These are phyloP conservation scores for Phytophthora agathidicida DNA, from an alignment of 352 stramenopile species.

Conservation along the genomic window DNA sequence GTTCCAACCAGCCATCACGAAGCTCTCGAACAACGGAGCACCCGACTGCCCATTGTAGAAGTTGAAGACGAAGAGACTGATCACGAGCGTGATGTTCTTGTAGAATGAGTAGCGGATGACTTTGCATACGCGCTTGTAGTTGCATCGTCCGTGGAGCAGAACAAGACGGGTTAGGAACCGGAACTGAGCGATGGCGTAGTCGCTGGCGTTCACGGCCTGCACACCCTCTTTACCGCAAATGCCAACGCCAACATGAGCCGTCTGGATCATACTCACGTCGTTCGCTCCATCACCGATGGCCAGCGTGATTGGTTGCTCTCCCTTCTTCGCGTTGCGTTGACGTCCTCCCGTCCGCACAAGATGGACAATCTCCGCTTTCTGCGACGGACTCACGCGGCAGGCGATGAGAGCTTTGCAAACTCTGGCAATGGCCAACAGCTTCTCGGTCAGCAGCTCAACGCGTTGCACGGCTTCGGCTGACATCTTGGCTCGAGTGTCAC, in stretches of 20 bases:
- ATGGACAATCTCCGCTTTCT: conserved; percentile 84
- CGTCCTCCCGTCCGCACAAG: conserved; percentile 54
- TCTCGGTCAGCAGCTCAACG: conserved; percentile 39
- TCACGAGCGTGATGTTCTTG: conserved; percentile 97
- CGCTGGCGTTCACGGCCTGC: conserved; percentile 96
- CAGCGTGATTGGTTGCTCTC: conserved; percentile 82
- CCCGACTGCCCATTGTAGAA: conserved; percentile 94
- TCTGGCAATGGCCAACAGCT: conserved; percentile 59
- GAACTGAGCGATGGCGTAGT: conserved; percentile 96
- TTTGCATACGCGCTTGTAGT: conserved; percentile 95
- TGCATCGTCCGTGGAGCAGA: conserved; percentile 96
- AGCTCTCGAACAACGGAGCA: conserved; percentile 78
- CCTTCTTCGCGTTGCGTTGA: conserved; percentile 2
- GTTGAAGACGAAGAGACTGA: conserved; percentile 92
- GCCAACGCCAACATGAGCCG: conserved; percentile 96
- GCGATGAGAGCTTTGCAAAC: conserved; percentile 83
- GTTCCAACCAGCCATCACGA: conserved; percentile 79
- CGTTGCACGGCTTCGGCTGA: conserved; percentile 27
- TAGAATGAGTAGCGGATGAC: conserved; percentile 98
- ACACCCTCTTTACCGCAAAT: conserved; percentile 98
- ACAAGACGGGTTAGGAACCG: conserved; percentile 93
- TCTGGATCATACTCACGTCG: conserved; percentile 99
- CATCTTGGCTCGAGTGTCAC: conserved; percentile 51
- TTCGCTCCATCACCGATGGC: conserved; percentile 99
- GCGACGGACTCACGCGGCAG: conserved; percentile 81